Conservation (phyloP, 129 eudicot species). For the Pulicaria dysenterica region DNA sequence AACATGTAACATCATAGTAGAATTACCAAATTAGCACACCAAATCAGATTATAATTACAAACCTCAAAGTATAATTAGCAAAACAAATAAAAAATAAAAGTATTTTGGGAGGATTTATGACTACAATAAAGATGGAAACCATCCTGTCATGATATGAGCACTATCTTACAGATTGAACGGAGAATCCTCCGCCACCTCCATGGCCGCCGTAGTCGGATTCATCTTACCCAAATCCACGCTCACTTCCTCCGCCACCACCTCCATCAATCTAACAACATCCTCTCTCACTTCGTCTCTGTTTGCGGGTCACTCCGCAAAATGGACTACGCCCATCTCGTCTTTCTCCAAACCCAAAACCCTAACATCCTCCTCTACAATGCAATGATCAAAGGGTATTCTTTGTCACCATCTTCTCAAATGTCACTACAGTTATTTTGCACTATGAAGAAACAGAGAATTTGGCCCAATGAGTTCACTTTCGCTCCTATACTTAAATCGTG, state of each 20-base stretch:
- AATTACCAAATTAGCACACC: no score
- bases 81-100: no score
- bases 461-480: conserved; percentile 77
- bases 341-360: conserved; percentile 58
- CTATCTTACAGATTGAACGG: conserved; percentile 54
- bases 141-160: conserved; percentile 29
- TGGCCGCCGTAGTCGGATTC: conserved; percentile 55
- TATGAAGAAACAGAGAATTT: conserved; percentile 66
- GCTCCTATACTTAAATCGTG: conserved; percentile 76
- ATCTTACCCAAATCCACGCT: conserved; percentile 71
- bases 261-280: conserved; percentile 78
- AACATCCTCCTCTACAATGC: conserved; percentile 79
- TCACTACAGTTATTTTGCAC: conserved; percentile 44
- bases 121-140: no score
- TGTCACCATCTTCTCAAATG: conserved; percentile 44
- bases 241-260: conserved; percentile 80
- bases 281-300: conserved; percentile 78
- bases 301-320: conserved; percentile 52
- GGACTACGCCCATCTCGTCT: conserved; percentile 58
- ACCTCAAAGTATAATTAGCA: no score
- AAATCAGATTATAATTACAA: no score
- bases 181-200: conserved; percentile 80
- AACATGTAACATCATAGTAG: no score
- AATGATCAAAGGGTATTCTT: conserved; percentile 77
- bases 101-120: no score